Base-by-base conservation (phyloP, 805 yeast genomes). In the Wickerhamiella allomyrinae region DNA sequence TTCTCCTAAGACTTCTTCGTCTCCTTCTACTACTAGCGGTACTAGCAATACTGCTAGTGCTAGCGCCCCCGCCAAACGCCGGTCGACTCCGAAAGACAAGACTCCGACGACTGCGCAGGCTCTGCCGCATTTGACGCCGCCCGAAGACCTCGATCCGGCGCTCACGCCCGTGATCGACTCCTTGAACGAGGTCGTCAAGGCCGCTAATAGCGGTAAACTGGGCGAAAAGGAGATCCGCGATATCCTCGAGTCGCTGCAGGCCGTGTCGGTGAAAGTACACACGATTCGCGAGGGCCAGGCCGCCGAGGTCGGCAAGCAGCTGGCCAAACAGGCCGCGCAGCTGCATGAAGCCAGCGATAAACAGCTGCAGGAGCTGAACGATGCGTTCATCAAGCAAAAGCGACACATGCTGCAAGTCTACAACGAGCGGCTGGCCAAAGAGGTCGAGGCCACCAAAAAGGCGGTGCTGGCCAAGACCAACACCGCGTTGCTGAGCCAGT, bases 391-490 rank as follows among this genome's bases (percentile, higher is more conserved):
- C 31, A 57, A 42, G 61, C 76, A 56, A 75, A 79, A 61, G 52
- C 60, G 67, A 34, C 77, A 80, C 51, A 77, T 79, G 55, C 73
- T 73, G 45, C 57, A 60, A n/a, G 80, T 76, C 50, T 78, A 77
- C 57, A 66, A 73, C 46, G 60, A 65, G 37, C 71, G 76, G 49
- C 66, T 89, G 49, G 57, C 61, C 17, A 61, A 66, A 14, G 95
- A 86, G 60, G 67, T 86, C 41, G 73, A 73, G 49, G 76, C 81
- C 29, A 71, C 85, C 44, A 74, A 73, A 56, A 67, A 74, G 50
- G 73, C 77, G 10, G 68, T 87, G 40, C 62, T 75, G 35, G 69
- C 76, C 37, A 81, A 83, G 48, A 87, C 86, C 15, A 76, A 76
- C 45, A 86, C 84, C 61, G 77, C 77, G 42, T 70, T 84, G 23